Percentiles rank a stretch among this genome's conserved stretches.
Conservation (phyloP, 2,329 filamentous ascomycete genomes). For the Emergomyces orientalis region DNA sequence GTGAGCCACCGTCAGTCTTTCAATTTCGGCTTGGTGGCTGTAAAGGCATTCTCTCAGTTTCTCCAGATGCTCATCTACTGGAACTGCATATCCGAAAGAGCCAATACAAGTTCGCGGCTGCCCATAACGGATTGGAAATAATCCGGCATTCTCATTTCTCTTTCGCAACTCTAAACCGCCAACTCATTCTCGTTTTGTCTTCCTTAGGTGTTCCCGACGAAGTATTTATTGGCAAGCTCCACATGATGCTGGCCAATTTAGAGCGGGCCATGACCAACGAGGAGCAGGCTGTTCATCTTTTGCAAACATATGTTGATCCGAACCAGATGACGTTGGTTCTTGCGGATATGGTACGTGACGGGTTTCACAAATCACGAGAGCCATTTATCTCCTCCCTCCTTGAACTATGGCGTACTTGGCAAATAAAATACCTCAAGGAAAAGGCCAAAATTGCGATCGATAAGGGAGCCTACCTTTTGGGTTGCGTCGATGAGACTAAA, state of each 20-base stretch:
- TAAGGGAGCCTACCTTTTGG: conserved; percentile 76
- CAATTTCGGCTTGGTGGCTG: conserved; percentile 89
- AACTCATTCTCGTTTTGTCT: conserved; percentile 79
- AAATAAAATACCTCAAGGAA: conserved; percentile 80
- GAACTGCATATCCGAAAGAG: conserved; percentile 73
- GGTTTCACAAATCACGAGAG: conserved; percentile 65
- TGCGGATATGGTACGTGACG: conserved; percentile 65
- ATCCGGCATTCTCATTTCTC: conserved; percentile 71
- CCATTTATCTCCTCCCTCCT: conserved; percentile 76
- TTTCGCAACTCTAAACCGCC: conserved; percentile 73
- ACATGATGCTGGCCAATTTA: conserved; percentile 58
- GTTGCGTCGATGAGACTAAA: conserved; percentile 76
- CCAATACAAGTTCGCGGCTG: conserved; percentile 74
- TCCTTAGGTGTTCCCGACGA: conserved; percentile 60
- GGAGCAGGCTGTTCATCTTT: conserved; percentile 53
- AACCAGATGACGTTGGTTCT: conserved; percentile 70
- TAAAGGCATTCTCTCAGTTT: conserved; percentile 78
- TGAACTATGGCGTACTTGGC: conserved; percentile 79
- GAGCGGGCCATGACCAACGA: conserved; percentile 60
- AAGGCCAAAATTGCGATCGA: conserved; percentile 79
- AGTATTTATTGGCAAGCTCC: conserved; percentile 60
- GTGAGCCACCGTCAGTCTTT: conserved; percentile 64
- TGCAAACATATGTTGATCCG: conserved; percentile 71
- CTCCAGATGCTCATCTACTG: conserved; percentile 55
- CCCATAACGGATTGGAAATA: conserved; percentile 68